Conservation (phyloP, 2,329 filamentous ascomycete species). For the Rhynchosporium agropyri region DNA sequence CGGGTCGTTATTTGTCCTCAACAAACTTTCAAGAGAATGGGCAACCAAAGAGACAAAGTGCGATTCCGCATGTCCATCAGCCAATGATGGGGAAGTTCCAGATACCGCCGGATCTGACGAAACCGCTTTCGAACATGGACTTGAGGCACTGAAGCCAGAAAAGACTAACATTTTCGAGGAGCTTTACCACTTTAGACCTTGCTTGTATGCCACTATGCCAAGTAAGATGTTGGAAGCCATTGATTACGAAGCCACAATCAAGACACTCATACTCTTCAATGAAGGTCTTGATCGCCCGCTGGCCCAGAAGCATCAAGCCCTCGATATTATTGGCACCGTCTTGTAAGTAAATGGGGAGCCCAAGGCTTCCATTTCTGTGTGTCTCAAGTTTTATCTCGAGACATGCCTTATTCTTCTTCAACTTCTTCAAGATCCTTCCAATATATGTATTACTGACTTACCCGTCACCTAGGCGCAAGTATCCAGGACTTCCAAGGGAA, state of each 20-base stretch:
- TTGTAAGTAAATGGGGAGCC: background rate
- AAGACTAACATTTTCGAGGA: background rate
- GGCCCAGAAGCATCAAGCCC: conserved; percentile 4
- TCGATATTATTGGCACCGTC: conserved; percentile 16
- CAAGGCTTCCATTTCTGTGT: no score
- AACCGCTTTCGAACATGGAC: background rate
- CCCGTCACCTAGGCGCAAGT: background rate
- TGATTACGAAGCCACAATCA: conserved; percentile 15
- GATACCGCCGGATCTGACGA: background rate
- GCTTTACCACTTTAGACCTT: background rate
- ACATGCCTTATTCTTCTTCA: no score
- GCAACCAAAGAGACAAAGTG: background rate
- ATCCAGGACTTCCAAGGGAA: background rate
- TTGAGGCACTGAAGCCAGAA: background rate
- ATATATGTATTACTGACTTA: no score
- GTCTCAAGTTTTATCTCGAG: no score
- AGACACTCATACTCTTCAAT: conserved; percentile 4
- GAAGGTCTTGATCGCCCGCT: conserved; percentile 1
- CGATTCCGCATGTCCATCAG: background rate
- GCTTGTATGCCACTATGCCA: background rate
- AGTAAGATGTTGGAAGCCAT: conserved; percentile 8
- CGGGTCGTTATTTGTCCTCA: conserved; percentile 5
- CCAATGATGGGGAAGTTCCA: background rate
- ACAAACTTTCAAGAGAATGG: conserved; percentile 1
- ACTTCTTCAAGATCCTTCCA: no score